These are phyloP conservation scores for Xylariaceae sp. DNA, from an alignment of 2,329 filamentous ascomycete species.

Conservation along the genomic window DNA sequence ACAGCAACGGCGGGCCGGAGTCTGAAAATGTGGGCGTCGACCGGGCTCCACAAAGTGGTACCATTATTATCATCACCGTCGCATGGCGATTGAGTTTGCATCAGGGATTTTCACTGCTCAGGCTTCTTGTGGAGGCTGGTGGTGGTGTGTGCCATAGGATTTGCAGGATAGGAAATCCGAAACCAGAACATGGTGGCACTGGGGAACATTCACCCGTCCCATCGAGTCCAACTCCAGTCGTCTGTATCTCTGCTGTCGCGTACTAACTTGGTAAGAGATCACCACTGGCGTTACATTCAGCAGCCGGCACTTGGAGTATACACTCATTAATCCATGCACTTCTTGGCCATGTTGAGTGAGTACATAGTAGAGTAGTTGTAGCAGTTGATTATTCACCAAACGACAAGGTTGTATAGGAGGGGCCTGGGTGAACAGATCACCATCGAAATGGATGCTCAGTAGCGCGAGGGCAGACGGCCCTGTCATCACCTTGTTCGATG, in stretches of 20 bases:
- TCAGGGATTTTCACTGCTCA: neutral
- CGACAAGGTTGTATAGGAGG: neutral
- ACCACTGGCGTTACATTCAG: neutral
- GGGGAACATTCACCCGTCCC: conserved; percentile 4
- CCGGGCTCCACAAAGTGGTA: neutral
- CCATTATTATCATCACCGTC: neutral
- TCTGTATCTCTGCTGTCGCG: neutral
- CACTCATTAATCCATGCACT: too few relatives aligned
- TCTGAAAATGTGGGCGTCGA: neutral
- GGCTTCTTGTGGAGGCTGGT: neutral
- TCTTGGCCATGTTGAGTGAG: too few relatives aligned
- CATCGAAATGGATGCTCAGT: too few relatives aligned
- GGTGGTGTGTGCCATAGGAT: neutral
- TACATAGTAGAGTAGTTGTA: too few relatives aligned
- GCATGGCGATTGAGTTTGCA: neutral
- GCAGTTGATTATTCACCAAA: neutral
- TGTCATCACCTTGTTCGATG: neutral
- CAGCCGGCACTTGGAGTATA: neutral
- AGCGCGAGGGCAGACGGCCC: neutral
- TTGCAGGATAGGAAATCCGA: neutral
- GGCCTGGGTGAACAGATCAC: neutral
- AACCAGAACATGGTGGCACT: neutral
- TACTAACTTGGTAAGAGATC: neutral
- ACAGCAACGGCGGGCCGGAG: too few relatives aligned
- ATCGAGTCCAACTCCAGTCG: neutral